A percentile compares a stretch with the other conserved stretches of the same genome.
phyloP scores from a whole-genome alignment of 2,329 filamentous ascomycete genomes.

The Monilinia polystroma region DNA sequence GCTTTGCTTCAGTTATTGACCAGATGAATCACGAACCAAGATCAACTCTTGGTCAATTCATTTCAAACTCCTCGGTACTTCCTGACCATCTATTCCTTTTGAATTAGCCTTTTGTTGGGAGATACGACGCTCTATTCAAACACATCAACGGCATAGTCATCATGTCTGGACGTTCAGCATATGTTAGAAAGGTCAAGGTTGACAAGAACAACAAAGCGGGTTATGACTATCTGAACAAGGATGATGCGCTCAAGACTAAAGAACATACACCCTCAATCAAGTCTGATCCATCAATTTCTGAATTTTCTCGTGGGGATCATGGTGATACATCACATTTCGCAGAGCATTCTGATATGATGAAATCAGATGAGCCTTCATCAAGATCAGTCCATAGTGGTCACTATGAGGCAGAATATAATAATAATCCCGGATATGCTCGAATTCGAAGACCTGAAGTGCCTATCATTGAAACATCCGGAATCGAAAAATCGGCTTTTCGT shows the following conservation, averaged over 20 bases:
- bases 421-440: slow-evolving; percentile 17
- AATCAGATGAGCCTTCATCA: slow-evolving; percentile 3
- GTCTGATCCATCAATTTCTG: slow-evolving; percentile 16
- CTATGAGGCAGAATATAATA: not conserved
- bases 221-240: slow-evolving; percentile 17
- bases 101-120: not conserved
- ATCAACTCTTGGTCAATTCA: not conserved
- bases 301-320: not conserved
- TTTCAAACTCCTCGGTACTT: not conserved
- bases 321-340: not conserved
- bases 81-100: not conserved
- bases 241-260: slow-evolving; percentile 15
- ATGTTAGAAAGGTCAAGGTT: slow-evolving; percentile 57
- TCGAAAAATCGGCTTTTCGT: slow-evolving; percentile 19
- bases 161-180: slow-evolving; percentile 58
- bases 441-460: slow-evolving; percentile 21
- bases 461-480: slow-evolving; percentile 21
- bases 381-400: slow-evolving; percentile 8
- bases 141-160: not conserved
- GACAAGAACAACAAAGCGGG: slow-evolving; percentile 40
- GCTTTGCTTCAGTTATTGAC: not conserved
- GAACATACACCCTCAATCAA: slow-evolving; percentile 8
- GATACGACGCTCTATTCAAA: not conserved
- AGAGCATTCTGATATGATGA: slow-evolving; percentile 12
- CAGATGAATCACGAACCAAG: not conserved